Evolutionary conservation across 352 stramenopile genomes (phyloP).

Genomic region (Phytopythium aichiense): DNA sequence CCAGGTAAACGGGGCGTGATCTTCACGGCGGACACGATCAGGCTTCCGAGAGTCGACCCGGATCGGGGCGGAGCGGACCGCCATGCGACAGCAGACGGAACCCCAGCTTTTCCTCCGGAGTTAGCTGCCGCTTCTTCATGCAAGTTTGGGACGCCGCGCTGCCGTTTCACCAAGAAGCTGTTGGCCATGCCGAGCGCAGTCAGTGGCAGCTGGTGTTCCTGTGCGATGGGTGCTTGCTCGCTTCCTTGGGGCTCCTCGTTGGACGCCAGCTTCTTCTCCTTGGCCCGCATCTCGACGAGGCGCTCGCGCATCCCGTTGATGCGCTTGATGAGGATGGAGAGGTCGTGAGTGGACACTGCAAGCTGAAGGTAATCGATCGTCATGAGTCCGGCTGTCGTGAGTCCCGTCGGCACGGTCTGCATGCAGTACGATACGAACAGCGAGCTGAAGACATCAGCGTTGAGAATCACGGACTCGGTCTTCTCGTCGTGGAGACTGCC

Average conservation of each 20-base stretch:
- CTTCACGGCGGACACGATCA: not conserved
- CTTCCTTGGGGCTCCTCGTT: not conserved
- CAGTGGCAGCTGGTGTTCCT: not conserved
- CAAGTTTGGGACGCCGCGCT: not conserved
- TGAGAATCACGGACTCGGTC: slow-evolving; percentile 18
- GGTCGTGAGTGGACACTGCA: slow-evolving; percentile 13
- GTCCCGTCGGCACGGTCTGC: slow-evolving; percentile 17
- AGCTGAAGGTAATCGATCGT: slow-evolving; percentile 21
- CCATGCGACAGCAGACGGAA: not conserved
- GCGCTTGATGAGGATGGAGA: slow-evolving; percentile 1
- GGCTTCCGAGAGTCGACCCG: not conserved
- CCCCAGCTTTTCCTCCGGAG: not conserved
- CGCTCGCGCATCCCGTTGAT: not conserved
- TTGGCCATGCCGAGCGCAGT: not conserved
- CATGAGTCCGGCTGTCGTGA: slow-evolving; percentile 19
- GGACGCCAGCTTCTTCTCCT: not conserved
- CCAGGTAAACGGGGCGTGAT: not conserved
- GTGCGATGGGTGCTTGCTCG: not conserved
- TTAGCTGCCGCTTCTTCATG: not conserved
- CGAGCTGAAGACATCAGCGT: slow-evolving; percentile 21
- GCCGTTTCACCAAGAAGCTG: not conserved
- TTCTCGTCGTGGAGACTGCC: slow-evolving; percentile 22
- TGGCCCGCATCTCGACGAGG: not conserved
- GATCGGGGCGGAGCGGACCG: not conserved
- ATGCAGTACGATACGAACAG: slow-evolving; percentile 25